phyloP scores from a whole-genome alignment of 345 rosid species.

The Gossypium sturtianum region DNA sequence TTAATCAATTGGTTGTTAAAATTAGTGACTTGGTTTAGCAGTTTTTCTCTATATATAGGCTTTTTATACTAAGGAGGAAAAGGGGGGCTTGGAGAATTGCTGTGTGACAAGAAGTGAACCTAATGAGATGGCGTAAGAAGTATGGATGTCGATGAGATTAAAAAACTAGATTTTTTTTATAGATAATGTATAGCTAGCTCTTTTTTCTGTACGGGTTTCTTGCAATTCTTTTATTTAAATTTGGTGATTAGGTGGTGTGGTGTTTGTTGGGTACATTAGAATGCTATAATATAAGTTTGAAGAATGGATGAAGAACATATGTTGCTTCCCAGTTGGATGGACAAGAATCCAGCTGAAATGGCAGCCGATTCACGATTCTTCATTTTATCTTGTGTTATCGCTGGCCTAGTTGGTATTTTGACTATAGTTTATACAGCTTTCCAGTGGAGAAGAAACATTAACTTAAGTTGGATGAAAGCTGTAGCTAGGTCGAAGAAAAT shows the following conservation, averaged over 20 bases:
- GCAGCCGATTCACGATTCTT: constrained; percentile 46
- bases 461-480: constrained; percentile 91
- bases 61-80: background rate
- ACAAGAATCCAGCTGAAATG: constrained; percentile 42
- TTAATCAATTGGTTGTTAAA: background rate
- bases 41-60: background rate
- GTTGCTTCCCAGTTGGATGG: constrained; percentile 44
- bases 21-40: background rate
- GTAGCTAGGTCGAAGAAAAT: constrained; percentile 86
- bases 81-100: background rate
- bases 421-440: constrained; percentile 86
- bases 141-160: background rate
- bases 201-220: background rate
- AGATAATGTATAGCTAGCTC: background rate
- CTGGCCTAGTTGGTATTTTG: constrained; percentile 73
- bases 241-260: background rate
- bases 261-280: constrained; percentile 10
- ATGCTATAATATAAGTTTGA: constrained; percentile 16
- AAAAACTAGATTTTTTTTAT: background rate
- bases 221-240: background rate
- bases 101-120: background rate
- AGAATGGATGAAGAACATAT: constrained; percentile 62
- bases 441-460: constrained; percentile 95
- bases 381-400: constrained; percentile 56
- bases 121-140: background rate